Evolutionary conservation across 345 rosid genomes (phyloP).

Genomic region (Rhodamnia rubescens): DNA sequence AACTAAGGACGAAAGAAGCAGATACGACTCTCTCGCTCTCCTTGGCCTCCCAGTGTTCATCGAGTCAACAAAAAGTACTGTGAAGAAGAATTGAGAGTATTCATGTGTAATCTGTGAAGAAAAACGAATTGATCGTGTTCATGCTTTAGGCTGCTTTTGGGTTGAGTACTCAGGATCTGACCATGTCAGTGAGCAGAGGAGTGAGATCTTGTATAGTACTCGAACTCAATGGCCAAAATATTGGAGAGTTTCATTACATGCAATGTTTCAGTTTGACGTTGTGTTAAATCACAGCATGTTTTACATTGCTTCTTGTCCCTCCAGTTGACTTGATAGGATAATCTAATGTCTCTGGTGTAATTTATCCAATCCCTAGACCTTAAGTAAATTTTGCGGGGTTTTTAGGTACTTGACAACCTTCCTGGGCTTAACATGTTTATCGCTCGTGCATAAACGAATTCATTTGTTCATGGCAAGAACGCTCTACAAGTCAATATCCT

Average conservation of each 20-base stretch:
- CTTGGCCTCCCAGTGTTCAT: not conserved
- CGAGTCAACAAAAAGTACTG: not conserved
- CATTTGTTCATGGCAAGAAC: not conserved
- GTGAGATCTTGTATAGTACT: conserved; percentile 22
- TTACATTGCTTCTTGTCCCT: not conserved
- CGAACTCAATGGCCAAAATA: not conserved
- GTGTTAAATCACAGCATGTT: not conserved
- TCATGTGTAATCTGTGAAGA: not conserved
- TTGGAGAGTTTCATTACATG: not conserved
- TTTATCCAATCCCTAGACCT: not conserved
- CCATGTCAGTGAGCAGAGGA: conserved; percentile 14
- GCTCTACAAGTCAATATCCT: not conserved
- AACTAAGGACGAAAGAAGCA: not conserved
- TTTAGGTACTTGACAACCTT: not conserved
- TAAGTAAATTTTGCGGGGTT: not conserved
- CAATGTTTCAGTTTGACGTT: not conserved
- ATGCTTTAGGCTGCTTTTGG: not conserved
- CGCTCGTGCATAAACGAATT: not conserved
- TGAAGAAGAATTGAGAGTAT: not conserved
- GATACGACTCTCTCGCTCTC: conserved; percentile 19
- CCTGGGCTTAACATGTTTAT: not conserved
- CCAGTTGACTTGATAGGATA: not conserved
- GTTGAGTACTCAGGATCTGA: conserved; percentile 28
- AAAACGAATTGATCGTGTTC: not conserved
- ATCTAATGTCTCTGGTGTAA: not conserved